Conservation (phyloP, 192 early-diverging fungal species). For the Thamnidium elegans region DNA sequence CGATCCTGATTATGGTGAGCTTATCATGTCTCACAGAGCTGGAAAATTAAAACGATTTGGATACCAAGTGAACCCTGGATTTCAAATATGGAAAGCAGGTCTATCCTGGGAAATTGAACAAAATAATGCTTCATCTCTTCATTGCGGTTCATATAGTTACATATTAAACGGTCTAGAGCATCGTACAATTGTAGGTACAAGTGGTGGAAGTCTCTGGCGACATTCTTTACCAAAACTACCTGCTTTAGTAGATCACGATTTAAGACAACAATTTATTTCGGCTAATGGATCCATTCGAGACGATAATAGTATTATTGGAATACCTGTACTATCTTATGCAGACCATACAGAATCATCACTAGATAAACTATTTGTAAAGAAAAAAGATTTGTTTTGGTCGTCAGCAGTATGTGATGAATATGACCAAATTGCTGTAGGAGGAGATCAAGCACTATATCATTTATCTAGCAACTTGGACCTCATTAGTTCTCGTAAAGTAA, state of each 20-base stretch:
- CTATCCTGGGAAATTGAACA: background rate
- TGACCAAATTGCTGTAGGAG: background rate
- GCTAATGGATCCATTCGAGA: background rate
- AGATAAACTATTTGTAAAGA: background rate
- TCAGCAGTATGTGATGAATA: background rate
- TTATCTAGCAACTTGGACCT: background rate
- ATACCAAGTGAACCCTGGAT: background rate
- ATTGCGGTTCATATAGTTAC: background rate
- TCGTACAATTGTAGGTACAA: background rate
- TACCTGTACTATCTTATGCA: background rate
- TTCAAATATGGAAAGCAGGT: background rate
- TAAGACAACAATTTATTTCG: background rate
- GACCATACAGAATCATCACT: background rate
- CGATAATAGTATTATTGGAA: background rate
- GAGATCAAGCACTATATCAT: background rate
- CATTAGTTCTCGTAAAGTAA: background rate
- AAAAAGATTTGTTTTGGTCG: conserved; percentile 5
- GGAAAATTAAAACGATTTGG: background rate
- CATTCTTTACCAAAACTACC: background rate
- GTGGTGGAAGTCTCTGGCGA: background rate
- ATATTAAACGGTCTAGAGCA: background rate
- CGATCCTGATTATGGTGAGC: background rate
- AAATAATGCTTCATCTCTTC: background rate
- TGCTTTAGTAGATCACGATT: background rate
- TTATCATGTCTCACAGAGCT: background rate